phyloP scores from a whole-genome alignment of 768 basidiomycete species.

The Pleurotus giganteus region DNA sequence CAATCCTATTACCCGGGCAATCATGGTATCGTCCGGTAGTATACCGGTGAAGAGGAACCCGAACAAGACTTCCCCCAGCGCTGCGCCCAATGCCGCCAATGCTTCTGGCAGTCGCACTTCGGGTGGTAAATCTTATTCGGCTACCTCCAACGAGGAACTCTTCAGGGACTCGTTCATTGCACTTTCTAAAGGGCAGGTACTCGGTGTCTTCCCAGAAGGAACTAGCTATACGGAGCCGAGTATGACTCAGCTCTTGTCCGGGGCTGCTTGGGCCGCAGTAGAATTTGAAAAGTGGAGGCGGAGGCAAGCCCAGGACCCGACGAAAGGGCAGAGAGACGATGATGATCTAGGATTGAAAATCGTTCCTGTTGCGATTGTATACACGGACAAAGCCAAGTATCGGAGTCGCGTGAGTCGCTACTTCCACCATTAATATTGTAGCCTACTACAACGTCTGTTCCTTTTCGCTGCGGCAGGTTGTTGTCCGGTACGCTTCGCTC shows the following conservation, averaged over 20 bases:
- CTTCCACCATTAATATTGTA: not conserved
- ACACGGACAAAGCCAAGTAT: constrained; percentile 67
- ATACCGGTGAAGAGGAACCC: constrained; percentile 71
- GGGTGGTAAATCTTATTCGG: constrained; percentile 5
- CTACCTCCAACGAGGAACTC: constrained; percentile 35
- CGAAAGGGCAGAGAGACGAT: constrained; percentile 9
- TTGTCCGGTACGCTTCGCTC: constrained; percentile 11
- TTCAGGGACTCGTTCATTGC: constrained; percentile 57
- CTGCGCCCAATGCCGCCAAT: too few species aligned
- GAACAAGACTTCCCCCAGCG: constrained; percentile 29
- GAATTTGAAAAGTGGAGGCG: constrained; percentile 52
- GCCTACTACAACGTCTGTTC: not conserved
- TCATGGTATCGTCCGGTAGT: constrained; percentile 63
- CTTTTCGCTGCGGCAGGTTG: constrained; percentile 21
- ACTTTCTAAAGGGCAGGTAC: constrained; percentile 49
- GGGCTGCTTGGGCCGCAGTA: constrained; percentile 69
- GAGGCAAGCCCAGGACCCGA: constrained; percentile 16
- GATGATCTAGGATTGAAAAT: constrained; percentile 42
- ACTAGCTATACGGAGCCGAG: constrained; percentile 47
- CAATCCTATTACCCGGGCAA: constrained; percentile 46
- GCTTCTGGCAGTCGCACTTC: not conserved
- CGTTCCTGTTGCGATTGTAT: constrained; percentile 67
- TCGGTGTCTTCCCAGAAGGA: constrained; percentile 72
- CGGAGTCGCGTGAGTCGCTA: constrained; percentile 46
- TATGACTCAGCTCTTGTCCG: constrained; percentile 54